Evolutionary conservation across 1,284 basidiomycete species (phyloP), one percentile per base, ranked within the genome.

Genomic region (Ustilago loliicola): DNA sequence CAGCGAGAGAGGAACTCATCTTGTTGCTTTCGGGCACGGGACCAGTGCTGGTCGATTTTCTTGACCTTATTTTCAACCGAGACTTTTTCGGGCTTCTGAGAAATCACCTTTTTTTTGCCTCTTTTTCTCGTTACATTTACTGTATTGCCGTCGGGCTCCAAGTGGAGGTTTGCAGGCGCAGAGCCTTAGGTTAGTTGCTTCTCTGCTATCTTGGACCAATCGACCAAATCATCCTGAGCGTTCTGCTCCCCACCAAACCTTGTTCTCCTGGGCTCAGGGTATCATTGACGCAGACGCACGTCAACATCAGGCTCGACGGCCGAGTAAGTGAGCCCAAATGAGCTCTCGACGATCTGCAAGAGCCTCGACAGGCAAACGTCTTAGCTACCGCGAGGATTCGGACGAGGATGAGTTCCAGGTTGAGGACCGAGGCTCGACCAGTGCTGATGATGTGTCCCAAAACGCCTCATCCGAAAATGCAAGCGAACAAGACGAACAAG

Each of bases 321-420:
- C 29, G 32, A 21, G 7, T 3, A 9, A 45, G 42, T 21, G 21
- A 40, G n/a, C 42, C 11, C 19, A 45, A 9, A 74, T 74, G 72
- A 58, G 53, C 54, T 64, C 64, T n/a, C 60, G 72, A 51, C 61
- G 72, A 59, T 68, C 72, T 23, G 66, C 66, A 48, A 60, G 72
- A 30, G 54, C 61, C 17, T 73, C 61, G 10, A 34, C 58, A 1
- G 58, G 40, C 34, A 73, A 71, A 42, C 61, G 73, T 6, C 64
- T 42, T 11, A 67, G 69, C 54, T 77, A 77, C 40, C 65, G 68
- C 3, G 68, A 77, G 19, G 65, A 64, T 3, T 71, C 69, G 27
- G 73, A 76, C 27, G 57, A 56, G 4, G 48, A 58, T 5, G 73
- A 76, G 19, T 76, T 64, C 30, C 60, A 67, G 48, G 61, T 6